Percentiles rank a stretch among this genome's conserved stretches.
These are phyloP conservation scores for Xylaria sp. DNA, from an alignment of 2,329 filamentous ascomycete genomes.

Conservation along the genomic window DNA sequence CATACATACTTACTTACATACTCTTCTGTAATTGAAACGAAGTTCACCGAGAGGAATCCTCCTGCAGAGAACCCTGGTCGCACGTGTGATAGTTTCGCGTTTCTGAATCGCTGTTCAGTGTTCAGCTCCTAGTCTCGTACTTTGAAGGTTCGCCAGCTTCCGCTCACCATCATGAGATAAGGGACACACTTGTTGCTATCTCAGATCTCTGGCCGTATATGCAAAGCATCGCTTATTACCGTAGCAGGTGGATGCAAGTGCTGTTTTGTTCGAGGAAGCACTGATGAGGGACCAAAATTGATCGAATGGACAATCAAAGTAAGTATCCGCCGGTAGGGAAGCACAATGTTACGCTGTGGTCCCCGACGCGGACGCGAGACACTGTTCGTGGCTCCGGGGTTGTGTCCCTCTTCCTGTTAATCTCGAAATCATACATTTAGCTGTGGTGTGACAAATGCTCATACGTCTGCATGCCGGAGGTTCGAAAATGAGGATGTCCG, in stretches of 20 bases:
- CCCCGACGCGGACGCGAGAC: constrained; percentile 31
- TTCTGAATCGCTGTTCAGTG: constrained; percentile 26
- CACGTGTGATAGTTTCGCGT: constrained; percentile 34
- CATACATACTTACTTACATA: constrained; percentile 7
- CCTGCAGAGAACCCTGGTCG: constrained; percentile 32
- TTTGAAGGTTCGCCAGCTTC: constrained; percentile 9
- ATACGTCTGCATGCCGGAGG: constrained; percentile 11
- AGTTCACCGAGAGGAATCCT: constrained; percentile 31
- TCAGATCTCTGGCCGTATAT: background rate
- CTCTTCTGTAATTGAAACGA: constrained; percentile 25
- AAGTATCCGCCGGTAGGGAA: constrained; percentile 17
- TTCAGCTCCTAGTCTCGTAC: constrained; percentile 7
- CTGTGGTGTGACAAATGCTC: constrained; percentile 30
- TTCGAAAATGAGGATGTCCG: constrained; percentile 14
- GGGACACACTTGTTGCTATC: background rate
- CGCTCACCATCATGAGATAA: constrained; percentile 7
- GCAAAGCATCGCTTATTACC: constrained; percentile 7
- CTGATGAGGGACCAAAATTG: background rate
- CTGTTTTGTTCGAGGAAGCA: constrained; percentile 15
- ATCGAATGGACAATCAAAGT: constrained; percentile 13
- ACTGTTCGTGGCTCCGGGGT: constrained; percentile 17
- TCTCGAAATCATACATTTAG: constrained; percentile 22
- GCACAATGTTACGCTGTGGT: constrained; percentile 27
- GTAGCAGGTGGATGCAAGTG: constrained; percentile 6
- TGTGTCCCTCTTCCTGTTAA: constrained; percentile 20